phyloP scores from a whole-genome alignment of 768 basidiomycete species.

The Lactarius sanguifluus region DNA sequence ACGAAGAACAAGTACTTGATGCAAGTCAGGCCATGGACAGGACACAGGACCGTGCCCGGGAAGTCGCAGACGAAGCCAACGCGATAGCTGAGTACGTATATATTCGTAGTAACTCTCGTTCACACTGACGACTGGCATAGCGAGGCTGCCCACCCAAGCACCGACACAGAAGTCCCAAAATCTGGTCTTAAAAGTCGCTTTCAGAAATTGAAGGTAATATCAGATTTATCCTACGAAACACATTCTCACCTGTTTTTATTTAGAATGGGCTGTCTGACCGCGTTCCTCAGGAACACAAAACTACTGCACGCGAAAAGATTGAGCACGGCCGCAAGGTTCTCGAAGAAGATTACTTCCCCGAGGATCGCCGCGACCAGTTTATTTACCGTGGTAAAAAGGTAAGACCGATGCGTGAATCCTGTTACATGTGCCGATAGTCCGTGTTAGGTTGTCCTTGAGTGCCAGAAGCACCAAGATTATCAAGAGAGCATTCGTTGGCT shows the following conservation, averaged over 20 bases:
- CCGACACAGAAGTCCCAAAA: conserved; percentile 42
- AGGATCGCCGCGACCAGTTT: conserved; percentile 88
- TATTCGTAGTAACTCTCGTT: too few species aligned
- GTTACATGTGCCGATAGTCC: not conserved
- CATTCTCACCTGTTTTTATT: not conserved
- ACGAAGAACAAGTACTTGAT: conserved; percentile 34
- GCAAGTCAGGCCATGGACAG: conserved; percentile 31
- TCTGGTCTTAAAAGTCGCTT: conserved; percentile 37
- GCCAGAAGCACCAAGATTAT: conserved; percentile 90
- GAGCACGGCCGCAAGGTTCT: conserved; percentile 68
- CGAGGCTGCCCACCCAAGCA: conserved; percentile 34
- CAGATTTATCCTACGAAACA: not conserved
- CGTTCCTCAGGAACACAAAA: conserved; percentile 69
- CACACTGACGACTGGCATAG: conserved; percentile 8
- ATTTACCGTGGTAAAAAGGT: conserved; percentile 94
- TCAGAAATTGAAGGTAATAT: conserved; percentile 36
- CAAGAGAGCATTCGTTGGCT: conserved; percentile 80
- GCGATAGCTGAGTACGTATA: conserved; percentile 29
- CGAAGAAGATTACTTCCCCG: conserved; percentile 82
- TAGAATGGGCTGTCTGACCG: conserved; percentile 51
- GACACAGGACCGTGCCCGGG: conserved; percentile 22
- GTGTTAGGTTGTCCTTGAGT: conserved; percentile 75
- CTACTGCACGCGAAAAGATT: conserved; percentile 50
- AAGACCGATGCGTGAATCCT: not conserved
- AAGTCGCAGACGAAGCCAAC: conserved; percentile 29